Percentiles rank a stretch among this genome's conserved stretches.
These are phyloP conservation scores for Aspergillus glaucus DNA, from an alignment of 2,329 filamentous ascomycete species.

Conservation along the genomic window DNA sequence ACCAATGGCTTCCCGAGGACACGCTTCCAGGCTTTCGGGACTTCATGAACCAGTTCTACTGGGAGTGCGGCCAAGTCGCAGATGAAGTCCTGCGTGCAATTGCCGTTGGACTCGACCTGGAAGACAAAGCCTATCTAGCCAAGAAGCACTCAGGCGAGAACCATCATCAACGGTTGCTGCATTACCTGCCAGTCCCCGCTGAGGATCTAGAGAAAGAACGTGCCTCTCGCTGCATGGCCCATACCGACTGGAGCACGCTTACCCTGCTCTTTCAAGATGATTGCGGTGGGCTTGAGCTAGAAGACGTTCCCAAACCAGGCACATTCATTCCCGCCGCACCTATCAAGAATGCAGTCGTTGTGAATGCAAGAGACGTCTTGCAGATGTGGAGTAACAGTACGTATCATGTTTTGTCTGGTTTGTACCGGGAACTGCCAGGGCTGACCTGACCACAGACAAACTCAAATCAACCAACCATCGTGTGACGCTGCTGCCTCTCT, in stretches of 20 bases:
- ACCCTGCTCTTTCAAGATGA: slow-evolving; percentile 52
- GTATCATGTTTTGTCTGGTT: slow-evolving; percentile 2
- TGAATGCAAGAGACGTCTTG: slow-evolving; percentile 48
- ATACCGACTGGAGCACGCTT: slow-evolving; percentile 50
- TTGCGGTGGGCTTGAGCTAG: slow-evolving; percentile 47
- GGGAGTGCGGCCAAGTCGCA: slow-evolving; percentile 40
- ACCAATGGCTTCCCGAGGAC: slow-evolving; percentile 45
- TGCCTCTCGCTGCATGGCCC: slow-evolving; percentile 46
- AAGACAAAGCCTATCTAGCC: slow-evolving; percentile 41
- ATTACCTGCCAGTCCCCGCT: slow-evolving; percentile 49
- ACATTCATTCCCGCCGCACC: slow-evolving; percentile 38
- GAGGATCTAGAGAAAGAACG: slow-evolving; percentile 38
- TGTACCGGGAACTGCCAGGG: not conserved
- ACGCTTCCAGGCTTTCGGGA: slow-evolving; percentile 42
- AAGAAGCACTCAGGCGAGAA: slow-evolving; percentile 50
- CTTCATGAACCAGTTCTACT: slow-evolving; percentile 48
- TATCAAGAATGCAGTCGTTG: slow-evolving; percentile 34
- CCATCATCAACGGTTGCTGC: slow-evolving; percentile 56
- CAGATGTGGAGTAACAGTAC: slow-evolving; percentile 47
- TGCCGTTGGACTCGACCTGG: slow-evolving; percentile 43
- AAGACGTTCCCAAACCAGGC: slow-evolving; percentile 35
- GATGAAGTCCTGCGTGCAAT: slow-evolving; percentile 43
- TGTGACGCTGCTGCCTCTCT: slow-evolving; percentile 42
- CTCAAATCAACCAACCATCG: slow-evolving; percentile 51
- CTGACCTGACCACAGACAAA: slow-evolving; percentile 30